A percentile compares a stretch with the other conserved stretches of the same genome.
Evolutionary conservation across 257 asterid species (phyloP).

Genomic region (Ehretia macrophylla): DNA sequence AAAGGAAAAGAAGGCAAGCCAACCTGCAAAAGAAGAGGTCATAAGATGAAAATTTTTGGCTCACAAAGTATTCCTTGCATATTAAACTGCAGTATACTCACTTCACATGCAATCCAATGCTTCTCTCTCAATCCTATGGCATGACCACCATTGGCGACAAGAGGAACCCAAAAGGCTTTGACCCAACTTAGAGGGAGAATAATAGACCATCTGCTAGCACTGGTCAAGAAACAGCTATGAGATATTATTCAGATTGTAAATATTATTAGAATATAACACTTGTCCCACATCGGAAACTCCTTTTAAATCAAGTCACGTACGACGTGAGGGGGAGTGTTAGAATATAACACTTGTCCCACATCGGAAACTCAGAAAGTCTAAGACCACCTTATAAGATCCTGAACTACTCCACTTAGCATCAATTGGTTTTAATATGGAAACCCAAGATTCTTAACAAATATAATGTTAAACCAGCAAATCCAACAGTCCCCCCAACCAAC

Average conservation of each 20-base stretch:
- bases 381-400: too few relatives aligned
- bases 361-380: too few relatives aligned
- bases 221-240: conserved; percentile 16
- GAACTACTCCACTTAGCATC: too few relatives aligned
- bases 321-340: too few relatives aligned
- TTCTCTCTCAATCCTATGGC: conserved; percentile 82
- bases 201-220: conserved; percentile 65
- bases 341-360: too few relatives aligned
- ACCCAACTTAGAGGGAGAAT: conserved; percentile 85
- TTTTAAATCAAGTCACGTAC: too few relatives aligned
- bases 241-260: neutral
- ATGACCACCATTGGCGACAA: conserved; percentile 66
- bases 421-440: too few relatives aligned
- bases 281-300: too few relatives aligned
- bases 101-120: conserved; percentile 81
- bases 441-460: too few relatives aligned
- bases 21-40: conserved; percentile 40
- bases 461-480: neutral
- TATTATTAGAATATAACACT: too few relatives aligned
- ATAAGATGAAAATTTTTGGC: neutral
- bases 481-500: neutral
- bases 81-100: conserved; percentile 19
- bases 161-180: conserved; percentile 64
- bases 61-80: neutral
- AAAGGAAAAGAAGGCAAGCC: conserved; percentile 73